phyloP scores from a whole-genome alignment of 2,329 filamentous ascomycete species.

The Aureobasidium sp. region DNA sequence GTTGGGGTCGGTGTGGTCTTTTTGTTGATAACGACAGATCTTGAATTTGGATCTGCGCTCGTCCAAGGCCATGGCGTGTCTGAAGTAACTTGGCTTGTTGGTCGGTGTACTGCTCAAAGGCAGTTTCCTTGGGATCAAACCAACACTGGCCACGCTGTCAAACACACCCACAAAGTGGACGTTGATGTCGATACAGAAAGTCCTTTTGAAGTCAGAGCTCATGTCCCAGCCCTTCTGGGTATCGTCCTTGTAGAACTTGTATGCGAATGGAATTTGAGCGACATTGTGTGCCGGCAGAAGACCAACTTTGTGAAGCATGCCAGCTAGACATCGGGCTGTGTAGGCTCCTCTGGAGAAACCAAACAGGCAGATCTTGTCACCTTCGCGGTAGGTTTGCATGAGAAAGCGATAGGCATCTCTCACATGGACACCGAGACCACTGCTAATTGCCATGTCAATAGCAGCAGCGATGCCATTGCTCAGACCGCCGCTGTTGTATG shows the following conservation, averaged over 20 bases:
- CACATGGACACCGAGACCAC: constrained; percentile 34
- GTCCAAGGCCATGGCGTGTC: constrained; percentile 38
- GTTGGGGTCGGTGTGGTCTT: constrained; percentile 17
- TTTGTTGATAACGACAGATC: constrained; percentile 28
- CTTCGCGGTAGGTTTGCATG: constrained; percentile 40
- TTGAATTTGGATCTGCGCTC: constrained; percentile 39
- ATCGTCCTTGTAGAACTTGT: constrained; percentile 37
- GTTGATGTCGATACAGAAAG: constrained; percentile 35
- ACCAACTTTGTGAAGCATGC: constrained; percentile 37
- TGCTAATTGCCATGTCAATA: constrained; percentile 36
- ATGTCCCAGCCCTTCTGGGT: constrained; percentile 30
- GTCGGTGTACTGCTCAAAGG: constrained; percentile 31
- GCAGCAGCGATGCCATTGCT: constrained; percentile 31
- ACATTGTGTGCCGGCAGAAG: constrained; percentile 26
- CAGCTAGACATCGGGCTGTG: constrained; percentile 40
- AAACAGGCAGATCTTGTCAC: constrained; percentile 41
- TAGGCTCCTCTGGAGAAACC: constrained; percentile 44
- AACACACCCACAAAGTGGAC: constrained; percentile 38
- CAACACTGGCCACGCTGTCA: constrained; percentile 34
- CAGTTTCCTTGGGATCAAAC: constrained; percentile 31
- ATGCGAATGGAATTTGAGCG: constrained; percentile 34
- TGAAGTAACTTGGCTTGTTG: constrained; percentile 29
- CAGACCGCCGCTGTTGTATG: constrained; percentile 33
- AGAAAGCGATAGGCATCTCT: constrained; percentile 36
- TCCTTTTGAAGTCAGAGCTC: constrained; percentile 35